Conservation (phyloP, 1,139 yeast genomes). For the Arxiozyma bovina region DNA sequence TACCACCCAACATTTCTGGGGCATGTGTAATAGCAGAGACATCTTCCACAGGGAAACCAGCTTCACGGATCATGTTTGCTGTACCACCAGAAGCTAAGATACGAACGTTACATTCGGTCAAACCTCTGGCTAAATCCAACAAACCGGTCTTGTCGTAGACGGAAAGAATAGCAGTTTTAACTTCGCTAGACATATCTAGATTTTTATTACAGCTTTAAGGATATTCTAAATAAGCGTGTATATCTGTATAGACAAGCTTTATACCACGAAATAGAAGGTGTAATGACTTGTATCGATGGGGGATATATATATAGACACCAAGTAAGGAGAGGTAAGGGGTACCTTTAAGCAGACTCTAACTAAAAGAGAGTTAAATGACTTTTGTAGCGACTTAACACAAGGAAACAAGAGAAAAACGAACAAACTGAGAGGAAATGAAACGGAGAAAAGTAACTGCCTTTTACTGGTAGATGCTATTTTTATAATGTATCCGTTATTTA, state of each 20-base stretch:
- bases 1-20: constrained; percentile 97
- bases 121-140: constrained; percentile 90
- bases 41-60: constrained; percentile 96
- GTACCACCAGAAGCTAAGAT: constrained; percentile 97
- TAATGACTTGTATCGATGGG: neutral
- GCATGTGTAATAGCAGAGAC: constrained; percentile 93
- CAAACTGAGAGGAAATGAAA: neutral
- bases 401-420: neutral
- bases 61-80: constrained; percentile 86
- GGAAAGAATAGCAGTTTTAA: constrained; percentile 84
- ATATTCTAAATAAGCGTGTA: no score
- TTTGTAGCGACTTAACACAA: no score
- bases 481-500: neutral
- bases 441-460: neutral
- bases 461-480: no score
- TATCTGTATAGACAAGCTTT: neutral
- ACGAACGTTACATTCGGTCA: constrained; percentile 77
- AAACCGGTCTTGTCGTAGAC: constrained; percentile 97
- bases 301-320: neutral
- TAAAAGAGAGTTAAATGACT: neutral
- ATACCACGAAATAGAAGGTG: neutral
- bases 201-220: neutral
- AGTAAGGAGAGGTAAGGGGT: neutral
- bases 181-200: neutral
- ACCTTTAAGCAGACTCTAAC: neutral